A percentile compares a stretch with the other conserved stretches of the same genome.
phyloP scores from a whole-genome alignment of 2,329 filamentous ascomycete species.

The Cadophora sp. region DNA sequence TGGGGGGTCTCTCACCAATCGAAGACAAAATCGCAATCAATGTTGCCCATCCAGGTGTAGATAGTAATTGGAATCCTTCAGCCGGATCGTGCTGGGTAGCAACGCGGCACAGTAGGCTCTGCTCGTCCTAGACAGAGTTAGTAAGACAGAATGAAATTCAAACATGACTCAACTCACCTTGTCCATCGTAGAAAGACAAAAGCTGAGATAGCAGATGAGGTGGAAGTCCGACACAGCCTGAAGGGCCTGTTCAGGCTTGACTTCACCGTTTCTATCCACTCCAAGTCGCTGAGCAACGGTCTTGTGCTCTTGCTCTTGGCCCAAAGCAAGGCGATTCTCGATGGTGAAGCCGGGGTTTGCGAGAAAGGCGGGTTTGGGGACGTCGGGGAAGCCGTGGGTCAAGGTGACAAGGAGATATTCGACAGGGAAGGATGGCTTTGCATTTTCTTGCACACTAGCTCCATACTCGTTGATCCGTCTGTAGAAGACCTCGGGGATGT shows the following conservation, averaged over 20 bases:
- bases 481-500: constrained; percentile 98
- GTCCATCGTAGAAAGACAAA: constrained; percentile 75
- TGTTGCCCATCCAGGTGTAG: constrained; percentile 92
- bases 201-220: constrained; percentile 84
- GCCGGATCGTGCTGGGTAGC: constrained; percentile 81
- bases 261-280: constrained; percentile 60
- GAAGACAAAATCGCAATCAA: constrained; percentile 92
- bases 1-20: constrained; percentile 95
- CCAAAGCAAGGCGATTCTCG: constrained; percentile 88
- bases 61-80: constrained; percentile 82
- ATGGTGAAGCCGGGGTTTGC: constrained; percentile 76
- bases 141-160: constrained; percentile 11
- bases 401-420: constrained; percentile 96
- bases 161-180: constrained; percentile 66
- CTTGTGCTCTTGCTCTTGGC: constrained; percentile 81
- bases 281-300: constrained; percentile 70
- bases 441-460: constrained; percentile 94
- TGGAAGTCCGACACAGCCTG: constrained; percentile 90
- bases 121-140: constrained; percentile 74
- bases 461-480: constrained; percentile 95
- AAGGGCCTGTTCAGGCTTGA: constrained; percentile 66
- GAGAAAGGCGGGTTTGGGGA: constrained; percentile 78
- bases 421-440: constrained; percentile 93
- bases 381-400: constrained; percentile 92
- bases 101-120: constrained; percentile 82